Evolutionary conservation across 2,329 filamentous ascomycete species (phyloP).

Genomic region (Sporothrix globosa): DNA sequence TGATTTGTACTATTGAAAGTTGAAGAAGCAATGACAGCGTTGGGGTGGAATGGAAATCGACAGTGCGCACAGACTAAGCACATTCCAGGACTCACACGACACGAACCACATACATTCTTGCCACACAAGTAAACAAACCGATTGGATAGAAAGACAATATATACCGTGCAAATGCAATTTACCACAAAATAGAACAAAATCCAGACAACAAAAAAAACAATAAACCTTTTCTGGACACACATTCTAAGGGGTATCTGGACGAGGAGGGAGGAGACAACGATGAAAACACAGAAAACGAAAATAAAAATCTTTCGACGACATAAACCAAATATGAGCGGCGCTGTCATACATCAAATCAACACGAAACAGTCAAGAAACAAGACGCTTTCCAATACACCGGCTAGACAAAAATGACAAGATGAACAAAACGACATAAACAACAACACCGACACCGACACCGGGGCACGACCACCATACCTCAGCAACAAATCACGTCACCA

Average conservation of each 20-base stretch:
- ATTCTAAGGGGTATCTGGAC: conserved; percentile 25
- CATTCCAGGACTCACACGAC: background rate
- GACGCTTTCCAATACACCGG: conserved; percentile 23
- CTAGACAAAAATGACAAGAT: conserved; percentile 4
- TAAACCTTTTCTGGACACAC: conserved; percentile 20
- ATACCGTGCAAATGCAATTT: background rate
- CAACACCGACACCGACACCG: background rate
- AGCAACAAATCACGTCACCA: background rate
- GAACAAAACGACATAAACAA: background rate
- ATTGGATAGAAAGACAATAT: background rate
- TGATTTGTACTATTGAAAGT: no score
- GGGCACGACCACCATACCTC: background rate
- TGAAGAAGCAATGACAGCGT: no score
- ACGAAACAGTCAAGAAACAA: background rate
- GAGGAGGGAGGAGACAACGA: background rate
- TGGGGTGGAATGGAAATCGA: no score
- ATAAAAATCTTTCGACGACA: background rate
- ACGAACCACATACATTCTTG: background rate
- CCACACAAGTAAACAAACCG: conserved; percentile 9
- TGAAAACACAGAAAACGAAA: background rate
- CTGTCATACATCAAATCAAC: conserved; percentile 1
- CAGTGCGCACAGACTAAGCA: no score
- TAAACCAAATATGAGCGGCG: conserved; percentile 9
- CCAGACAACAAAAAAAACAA: background rate
- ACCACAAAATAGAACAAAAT: background rate